Evolutionary conservation across 805 yeast genomes (phyloP), one percentile per base, ranked within the genome.

Genomic region (Ogataea thermomethanolica): DNA sequence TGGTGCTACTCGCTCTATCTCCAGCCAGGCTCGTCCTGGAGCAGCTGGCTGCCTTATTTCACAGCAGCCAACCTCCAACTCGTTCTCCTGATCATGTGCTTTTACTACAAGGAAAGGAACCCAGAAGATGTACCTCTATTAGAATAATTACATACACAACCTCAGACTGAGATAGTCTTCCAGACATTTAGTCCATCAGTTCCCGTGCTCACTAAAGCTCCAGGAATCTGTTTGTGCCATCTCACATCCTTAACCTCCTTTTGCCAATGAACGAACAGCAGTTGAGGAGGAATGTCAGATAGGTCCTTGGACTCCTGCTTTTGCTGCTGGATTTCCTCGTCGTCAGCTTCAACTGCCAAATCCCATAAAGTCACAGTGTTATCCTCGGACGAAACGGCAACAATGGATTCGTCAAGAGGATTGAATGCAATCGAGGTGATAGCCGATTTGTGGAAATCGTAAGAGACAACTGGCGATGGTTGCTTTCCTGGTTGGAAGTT

Each of bases 351-450:
- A 11, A 93, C 99, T 9, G 97, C 91, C 61, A 93, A 73, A 69
- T 93, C 99, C 99, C 99, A 93, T 50, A 93, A 69, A 1, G 97
- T 89, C 7, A 93, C 97, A 5, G 98, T 93, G 62, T 89, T 89
- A 65, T 93, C 99, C 61, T 90, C 98, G 1, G 95, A 86, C 3
- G 95, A 89, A 12, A 91, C 97, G 1, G 98, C 98, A 39, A 93
- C 76, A 47, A 90, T 88, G 0, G 96, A 87, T 65, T 93, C 99
- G 61, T 93, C 99, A 50, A 82, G 70, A 35, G 98, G 99, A 60
- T 90, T 90, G 73, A 91, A 93, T 46, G 91, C 82, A 49, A 93
- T 88, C 5, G 96, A 83, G 1, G 99, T 93, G 55, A 93, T 76
- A 20, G 99, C 84, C 32, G 91, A 78, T 64, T 87, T 86, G 70